phyloP scores from a whole-genome alignment of 305 asterid species.

The Solanum hybrid region DNA sequence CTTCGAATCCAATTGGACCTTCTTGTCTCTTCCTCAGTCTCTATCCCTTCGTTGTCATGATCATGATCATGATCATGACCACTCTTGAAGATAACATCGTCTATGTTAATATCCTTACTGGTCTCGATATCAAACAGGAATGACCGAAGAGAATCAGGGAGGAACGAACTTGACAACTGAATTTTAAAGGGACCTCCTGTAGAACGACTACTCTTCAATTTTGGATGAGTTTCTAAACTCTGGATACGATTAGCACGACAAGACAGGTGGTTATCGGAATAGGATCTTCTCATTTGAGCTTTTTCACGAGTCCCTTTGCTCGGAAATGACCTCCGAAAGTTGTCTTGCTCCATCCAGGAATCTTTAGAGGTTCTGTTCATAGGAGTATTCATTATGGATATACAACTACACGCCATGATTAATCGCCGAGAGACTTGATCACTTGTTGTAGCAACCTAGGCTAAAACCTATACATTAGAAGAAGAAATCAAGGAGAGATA shows the following conservation, averaged over 20 bases:
- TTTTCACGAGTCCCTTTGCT: conserved; percentile 16
- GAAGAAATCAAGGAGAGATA: background rate
- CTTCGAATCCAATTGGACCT: conserved; percentile 67
- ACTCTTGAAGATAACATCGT: background rate
- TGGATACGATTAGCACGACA: conserved; percentile 11
- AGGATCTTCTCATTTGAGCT: conserved; percentile 31
- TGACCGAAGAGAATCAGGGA: conserved; percentile 39
- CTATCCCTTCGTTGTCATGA: background rate
- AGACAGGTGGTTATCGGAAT: conserved; percentile 41
- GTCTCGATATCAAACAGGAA: conserved; percentile 32
- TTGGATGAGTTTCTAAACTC: conserved; percentile 29
- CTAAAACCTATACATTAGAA: background rate
- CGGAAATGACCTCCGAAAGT: conserved; percentile 33
- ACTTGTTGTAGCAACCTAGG: background rate
- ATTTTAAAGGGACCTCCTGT: conserved; percentile 34
- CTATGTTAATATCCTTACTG: conserved; percentile 9
- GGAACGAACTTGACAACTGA: conserved; percentile 33
- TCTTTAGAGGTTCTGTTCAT: conserved; percentile 15
- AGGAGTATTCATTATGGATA: conserved; percentile 21
- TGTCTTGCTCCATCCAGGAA: conserved; percentile 9
- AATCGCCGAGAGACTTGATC: background rate
- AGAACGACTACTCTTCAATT: conserved; percentile 41
- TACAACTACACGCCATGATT: conserved; percentile 42
- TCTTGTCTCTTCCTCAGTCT: conserved; percentile 18
- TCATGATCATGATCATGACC: background rate